These are phyloP conservation scores for Ceratobasidium sp. DNA, from an alignment of 1,284 basidiomycete species.

Conservation along the genomic window DNA sequence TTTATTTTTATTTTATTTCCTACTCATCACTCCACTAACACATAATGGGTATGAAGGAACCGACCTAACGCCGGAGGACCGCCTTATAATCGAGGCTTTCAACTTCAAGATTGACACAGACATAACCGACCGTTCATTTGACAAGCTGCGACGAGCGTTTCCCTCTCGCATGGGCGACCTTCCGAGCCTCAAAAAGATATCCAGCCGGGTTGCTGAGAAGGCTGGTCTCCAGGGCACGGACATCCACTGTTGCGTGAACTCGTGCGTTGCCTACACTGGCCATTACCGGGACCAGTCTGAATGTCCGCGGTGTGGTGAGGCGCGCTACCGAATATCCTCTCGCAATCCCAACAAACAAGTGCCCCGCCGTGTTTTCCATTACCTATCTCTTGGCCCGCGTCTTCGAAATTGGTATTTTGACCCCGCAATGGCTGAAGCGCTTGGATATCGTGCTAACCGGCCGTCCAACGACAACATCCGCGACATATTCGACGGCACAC, in stretches of 20 bases:
- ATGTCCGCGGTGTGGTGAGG: conserved; percentile 45
- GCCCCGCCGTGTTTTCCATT: conserved; percentile 32
- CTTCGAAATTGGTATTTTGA: conserved; percentile 33
- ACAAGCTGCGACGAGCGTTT: conserved; percentile 28
- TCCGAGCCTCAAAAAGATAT: not conserved
- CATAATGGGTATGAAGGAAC: too few species aligned
- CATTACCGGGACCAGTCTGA: not conserved
- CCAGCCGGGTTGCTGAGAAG: not conserved
- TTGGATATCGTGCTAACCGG: conserved; percentile 52
- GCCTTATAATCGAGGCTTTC: conserved; percentile 26
- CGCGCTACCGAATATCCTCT: conserved; percentile 16
- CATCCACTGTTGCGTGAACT: conserved; percentile 47
- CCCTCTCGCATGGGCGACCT: not conserved
- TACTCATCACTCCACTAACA: too few species aligned
- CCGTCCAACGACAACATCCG: conserved; percentile 41
- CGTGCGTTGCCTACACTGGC: conserved; percentile 44
- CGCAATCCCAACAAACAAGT: not conserved
- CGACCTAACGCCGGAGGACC: not conserved
- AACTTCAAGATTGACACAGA: conserved; percentile 45
- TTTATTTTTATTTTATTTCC: too few species aligned
- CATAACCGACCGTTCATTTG: conserved; percentile 19
- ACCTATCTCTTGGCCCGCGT: conserved; percentile 46
- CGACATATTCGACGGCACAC: conserved; percentile 51
- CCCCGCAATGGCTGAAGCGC: conserved; percentile 47
- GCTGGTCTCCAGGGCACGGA: not conserved